Evolutionary conservation across 176 grass and related monocot genomes (phyloP).

Genomic region (Cocos nucifera): DNA sequence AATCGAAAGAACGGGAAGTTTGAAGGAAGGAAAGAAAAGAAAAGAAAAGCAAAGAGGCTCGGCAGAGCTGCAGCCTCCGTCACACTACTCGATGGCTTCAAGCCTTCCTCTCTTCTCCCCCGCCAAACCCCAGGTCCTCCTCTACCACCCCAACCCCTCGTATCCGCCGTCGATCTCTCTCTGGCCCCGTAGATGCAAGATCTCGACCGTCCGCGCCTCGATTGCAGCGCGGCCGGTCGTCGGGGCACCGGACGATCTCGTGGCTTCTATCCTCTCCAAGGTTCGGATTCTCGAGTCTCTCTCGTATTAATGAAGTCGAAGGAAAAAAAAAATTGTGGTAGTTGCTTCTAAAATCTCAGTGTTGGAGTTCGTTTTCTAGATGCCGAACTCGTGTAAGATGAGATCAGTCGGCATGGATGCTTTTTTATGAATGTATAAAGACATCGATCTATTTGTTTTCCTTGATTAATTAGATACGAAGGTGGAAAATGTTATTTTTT

Average conservation of each 20-base stretch:
- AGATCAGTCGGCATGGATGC: too few species aligned
- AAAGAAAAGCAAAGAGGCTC: too few species aligned
- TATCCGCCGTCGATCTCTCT: slow-evolving; percentile 16
- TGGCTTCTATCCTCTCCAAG: slow-evolving; percentile 78
- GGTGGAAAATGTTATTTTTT: neutral
- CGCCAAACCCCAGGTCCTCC: slow-evolving; percentile 2
- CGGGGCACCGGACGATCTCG: slow-evolving; percentile 48
- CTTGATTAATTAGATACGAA: too few species aligned
- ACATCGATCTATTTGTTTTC: too few species aligned
- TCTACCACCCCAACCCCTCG: slow-evolving; percentile 11
- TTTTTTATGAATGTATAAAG: too few species aligned
- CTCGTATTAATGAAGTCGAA: neutral
- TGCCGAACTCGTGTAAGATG: too few species aligned
- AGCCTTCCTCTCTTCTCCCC: neutral
- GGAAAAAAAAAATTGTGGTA: too few species aligned
- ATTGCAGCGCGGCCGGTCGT: slow-evolving; percentile 30
- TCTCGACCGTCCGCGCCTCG: slow-evolving; percentile 38
- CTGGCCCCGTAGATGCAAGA: slow-evolving; percentile 13
- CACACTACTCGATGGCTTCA: neutral
- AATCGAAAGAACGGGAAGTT: neutral
- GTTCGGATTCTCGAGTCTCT: slow-evolving; percentile 12
- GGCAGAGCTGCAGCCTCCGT: neutral
- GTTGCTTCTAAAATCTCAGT: neutral
- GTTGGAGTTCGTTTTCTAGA: too few species aligned
- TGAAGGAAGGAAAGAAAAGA: neutral